A percentile compares a stretch with the other conserved stretches of the same genome.
Conservation (phyloP, 441 rosid species). For the Cnidoscolus chayamansa region DNA sequence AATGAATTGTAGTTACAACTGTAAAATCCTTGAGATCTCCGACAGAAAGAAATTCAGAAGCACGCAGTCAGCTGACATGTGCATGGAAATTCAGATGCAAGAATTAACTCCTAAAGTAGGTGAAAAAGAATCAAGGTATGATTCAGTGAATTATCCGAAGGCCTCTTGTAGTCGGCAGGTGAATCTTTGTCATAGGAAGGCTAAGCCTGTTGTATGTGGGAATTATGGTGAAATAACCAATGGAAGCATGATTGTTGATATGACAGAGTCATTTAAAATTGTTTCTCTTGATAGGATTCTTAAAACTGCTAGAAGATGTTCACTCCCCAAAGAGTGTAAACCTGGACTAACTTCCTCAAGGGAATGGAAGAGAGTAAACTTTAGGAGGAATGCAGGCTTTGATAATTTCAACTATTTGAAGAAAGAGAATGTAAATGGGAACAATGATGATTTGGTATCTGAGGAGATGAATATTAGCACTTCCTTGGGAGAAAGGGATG, state of each 20-base stretch:
- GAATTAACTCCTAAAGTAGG: conserved; percentile 16
- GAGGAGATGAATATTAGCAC: conserved; percentile 17
- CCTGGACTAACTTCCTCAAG: conserved; percentile 21
- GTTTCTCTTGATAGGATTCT: conserved; percentile 45
- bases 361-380: conserved; percentile 17
- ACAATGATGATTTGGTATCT: conserved; percentile 15
- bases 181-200: conserved; percentile 23
- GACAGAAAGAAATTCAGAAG: conserved; percentile 31
- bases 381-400: conserved; percentile 18
- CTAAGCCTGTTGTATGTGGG: conserved; percentile 48
- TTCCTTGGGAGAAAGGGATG: conserved; percentile 23
- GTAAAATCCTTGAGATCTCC: conserved; percentile 19
- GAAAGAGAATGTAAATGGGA: conserved; percentile 18
- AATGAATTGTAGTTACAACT: conserved; percentile 6
- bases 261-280: conserved; percentile 34
- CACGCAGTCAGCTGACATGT: conserved; percentile 15
- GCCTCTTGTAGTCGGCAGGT: conserved; percentile 25
- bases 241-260: conserved; percentile 26
- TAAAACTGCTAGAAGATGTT: conserved; percentile 28
- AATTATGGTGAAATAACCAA: conserved; percentile 40
- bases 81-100: conserved; percentile 17
- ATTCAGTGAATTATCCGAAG: conserved; percentile 17
- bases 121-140: conserved; percentile 17
- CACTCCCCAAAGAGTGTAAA: conserved; percentile 24
- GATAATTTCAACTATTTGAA: conserved; percentile 21